A percentile compares a stretch with the other conserved stretches of the same genome.
Evolutionary conservation across 1,139 yeast genomes (phyloP).

Genomic region (Geotrichum bryndzae): DNA sequence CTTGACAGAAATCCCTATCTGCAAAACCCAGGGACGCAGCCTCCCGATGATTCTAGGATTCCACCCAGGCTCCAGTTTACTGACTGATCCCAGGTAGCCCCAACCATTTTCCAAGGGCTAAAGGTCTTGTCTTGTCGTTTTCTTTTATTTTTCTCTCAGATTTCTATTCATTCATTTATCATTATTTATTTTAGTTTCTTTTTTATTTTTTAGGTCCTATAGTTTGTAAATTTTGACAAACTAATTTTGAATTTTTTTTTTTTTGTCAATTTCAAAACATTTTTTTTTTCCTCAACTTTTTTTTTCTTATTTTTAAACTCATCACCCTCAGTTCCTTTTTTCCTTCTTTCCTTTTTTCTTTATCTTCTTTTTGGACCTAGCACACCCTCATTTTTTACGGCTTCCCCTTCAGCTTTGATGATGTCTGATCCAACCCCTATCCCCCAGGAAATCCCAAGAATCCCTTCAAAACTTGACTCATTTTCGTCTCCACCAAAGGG

Average conservation of each 20-base stretch:
- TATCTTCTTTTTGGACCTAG: background rate
- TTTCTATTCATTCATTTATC: no score
- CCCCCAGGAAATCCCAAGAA: conserved; percentile 17
- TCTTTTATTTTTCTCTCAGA: no score
- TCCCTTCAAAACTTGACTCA: conserved; percentile 15
- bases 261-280: conserved; percentile 20
- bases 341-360: background rate
- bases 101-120: no score
- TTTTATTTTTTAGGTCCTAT: no score
- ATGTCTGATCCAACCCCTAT: conserved; percentile 13
- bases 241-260: background rate
- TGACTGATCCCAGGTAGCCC: no score
- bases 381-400: background rate
- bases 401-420: background rate
- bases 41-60: no score
- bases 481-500: background rate
- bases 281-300: background rate
- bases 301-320: background rate
- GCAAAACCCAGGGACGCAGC: no score
- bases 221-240: background rate
- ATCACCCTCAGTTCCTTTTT: background rate
- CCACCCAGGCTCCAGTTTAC: no score
- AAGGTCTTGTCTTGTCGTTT: no score
- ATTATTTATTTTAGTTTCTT: no score
- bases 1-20: no score